Percentiles rank a stretch among this genome's conserved stretches.
Conservation (phyloP, 2,329 filamentous ascomycete species). For the Aspergillus arachidicola region DNA sequence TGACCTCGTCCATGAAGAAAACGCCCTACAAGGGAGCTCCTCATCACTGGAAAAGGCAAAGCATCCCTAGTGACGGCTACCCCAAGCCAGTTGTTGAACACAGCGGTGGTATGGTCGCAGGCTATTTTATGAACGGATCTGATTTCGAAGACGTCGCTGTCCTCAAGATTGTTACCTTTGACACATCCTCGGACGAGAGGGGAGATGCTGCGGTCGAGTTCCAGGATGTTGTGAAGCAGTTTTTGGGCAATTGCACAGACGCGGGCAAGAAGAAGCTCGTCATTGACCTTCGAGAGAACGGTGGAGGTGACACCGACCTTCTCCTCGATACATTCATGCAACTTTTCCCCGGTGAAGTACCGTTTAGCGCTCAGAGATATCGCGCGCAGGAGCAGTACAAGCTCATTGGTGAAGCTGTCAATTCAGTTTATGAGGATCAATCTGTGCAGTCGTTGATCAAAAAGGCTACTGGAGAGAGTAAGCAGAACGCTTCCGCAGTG, state of each 20-base stretch:
- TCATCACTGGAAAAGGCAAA: conserved; percentile 18
- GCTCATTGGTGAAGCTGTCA: conserved; percentile 27
- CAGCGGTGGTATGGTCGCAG: conserved; percentile 39
- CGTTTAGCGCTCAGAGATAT: conserved; percentile 48
- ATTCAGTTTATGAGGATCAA: conserved; percentile 16
- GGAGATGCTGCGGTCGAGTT: conserved; percentile 30
- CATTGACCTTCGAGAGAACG: conserved; percentile 63
- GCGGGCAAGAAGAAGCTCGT: conserved; percentile 59
- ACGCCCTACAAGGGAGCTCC: conserved; percentile 3
- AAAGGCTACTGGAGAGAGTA: background rate
- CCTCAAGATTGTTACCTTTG: conserved; percentile 47
- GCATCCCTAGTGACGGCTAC: conserved; percentile 29
- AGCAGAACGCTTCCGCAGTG: background rate
- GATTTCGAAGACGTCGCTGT: conserved; percentile 47
- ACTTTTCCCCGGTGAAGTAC: conserved; percentile 49
- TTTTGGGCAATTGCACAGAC: conserved; percentile 51
- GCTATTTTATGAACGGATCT: conserved; percentile 47
- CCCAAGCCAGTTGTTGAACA: conserved; percentile 42
- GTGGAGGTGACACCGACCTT: conserved; percentile 54
- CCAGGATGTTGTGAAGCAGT: conserved; percentile 43
- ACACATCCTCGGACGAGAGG: conserved; percentile 13
- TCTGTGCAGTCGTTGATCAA: background rate
- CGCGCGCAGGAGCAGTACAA: conserved; percentile 45
- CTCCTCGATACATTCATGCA: conserved; percentile 55
- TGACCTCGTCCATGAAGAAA: background rate